Conservation (phyloP, 1,284 basidiomycete genomes). For the Ustilago esculenta region DNA sequence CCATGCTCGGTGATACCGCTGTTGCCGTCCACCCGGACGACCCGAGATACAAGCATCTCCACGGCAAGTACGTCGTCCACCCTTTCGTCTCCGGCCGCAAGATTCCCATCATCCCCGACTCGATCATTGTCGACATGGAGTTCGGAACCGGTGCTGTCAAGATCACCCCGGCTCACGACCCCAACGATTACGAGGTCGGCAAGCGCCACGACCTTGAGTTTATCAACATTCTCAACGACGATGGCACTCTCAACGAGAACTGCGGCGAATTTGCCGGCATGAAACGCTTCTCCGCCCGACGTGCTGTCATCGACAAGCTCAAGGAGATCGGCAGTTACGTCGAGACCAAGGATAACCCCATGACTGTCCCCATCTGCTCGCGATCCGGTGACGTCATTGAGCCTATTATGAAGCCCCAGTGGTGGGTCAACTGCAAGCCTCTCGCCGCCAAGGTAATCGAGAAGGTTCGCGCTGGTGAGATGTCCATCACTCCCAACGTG, state of each 20-base stretch:
- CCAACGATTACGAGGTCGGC: slow-evolving; percentile 96
- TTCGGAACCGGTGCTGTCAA: slow-evolving; percentile 99
- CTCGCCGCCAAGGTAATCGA: slow-evolving; percentile 78
- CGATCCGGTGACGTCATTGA: slow-evolving; percentile 88
- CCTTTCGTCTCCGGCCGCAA: slow-evolving; percentile 85
- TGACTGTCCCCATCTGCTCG: slow-evolving; percentile 66
- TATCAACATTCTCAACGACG: slow-evolving; percentile 95
- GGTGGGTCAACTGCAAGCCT: slow-evolving; percentile 97
- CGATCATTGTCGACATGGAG: slow-evolving; percentile 87
- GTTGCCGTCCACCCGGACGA: slow-evolving; percentile 97
- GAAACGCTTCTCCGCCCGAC: slow-evolving; percentile 92
- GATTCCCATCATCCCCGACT: slow-evolving; percentile 88
- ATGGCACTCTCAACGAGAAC: slow-evolving; percentile 93
- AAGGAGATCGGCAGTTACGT: slow-evolving; percentile 87
- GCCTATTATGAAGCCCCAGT: slow-evolving; percentile 95
- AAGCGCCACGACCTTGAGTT: slow-evolving; percentile 88
- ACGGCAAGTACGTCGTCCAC: slow-evolving; percentile 90
- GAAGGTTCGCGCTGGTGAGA: slow-evolving; percentile 74
- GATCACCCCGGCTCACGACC: slow-evolving; percentile 99
- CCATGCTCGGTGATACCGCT: slow-evolving; percentile 97
- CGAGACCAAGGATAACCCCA: slow-evolving; percentile 80
- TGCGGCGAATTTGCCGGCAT: slow-evolving; percentile 79
- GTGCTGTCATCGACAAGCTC: slow-evolving; percentile 82
- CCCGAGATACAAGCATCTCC: slow-evolving; percentile 90
- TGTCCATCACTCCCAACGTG: slow-evolving; percentile 79